A percentile compares a stretch with the other conserved stretches of the same genome.
Evolutionary conservation across 2,329 filamentous ascomycete genomes (phyloP).

Genomic region (Eurotiales sp.): DNA sequence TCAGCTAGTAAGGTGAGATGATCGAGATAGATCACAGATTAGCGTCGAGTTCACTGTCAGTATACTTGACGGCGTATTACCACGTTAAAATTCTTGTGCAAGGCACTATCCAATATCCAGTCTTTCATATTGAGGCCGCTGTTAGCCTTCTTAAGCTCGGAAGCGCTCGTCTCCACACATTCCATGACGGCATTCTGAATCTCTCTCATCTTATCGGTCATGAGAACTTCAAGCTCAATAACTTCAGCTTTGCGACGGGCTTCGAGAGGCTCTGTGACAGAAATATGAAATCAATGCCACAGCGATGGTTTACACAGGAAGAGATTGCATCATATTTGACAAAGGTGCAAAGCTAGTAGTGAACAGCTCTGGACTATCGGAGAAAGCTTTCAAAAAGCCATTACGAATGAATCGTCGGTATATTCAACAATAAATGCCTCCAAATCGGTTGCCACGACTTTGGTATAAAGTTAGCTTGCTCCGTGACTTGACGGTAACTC

Average conservation of each 20-base stretch:
- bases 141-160: slow-evolving; percentile 89
- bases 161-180: slow-evolving; percentile 91
- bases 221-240: slow-evolving; percentile 91
- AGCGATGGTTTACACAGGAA: slow-evolving; percentile 85
- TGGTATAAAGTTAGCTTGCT: slow-evolving; percentile 26
- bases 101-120: slow-evolving; percentile 90
- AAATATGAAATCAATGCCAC: slow-evolving; percentile 90
- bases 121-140: slow-evolving; percentile 90
- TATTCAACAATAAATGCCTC: slow-evolving; percentile 93
- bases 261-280: slow-evolving; percentile 83
- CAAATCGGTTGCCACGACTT: slow-evolving; percentile 76
- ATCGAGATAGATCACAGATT: too few relatives aligned
- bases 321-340: slow-evolving; percentile 84
- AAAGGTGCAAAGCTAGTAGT: slow-evolving; percentile 83
- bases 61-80: slow-evolving; percentile 82
- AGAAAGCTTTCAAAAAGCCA: slow-evolving; percentile 94
- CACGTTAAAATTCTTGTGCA: slow-evolving; percentile 88
- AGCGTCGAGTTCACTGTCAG: too few relatives aligned
- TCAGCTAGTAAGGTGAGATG: too few relatives aligned
- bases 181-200: slow-evolving; percentile 95
- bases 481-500: background rate
- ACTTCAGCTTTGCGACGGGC: slow-evolving; percentile 92
- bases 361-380: slow-evolving; percentile 88
- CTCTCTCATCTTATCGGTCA: slow-evolving; percentile 89
- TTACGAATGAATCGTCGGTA: slow-evolving; percentile 91